Evolutionary conservation across 139 green algal species (phyloP).

Genomic region (Chlamydomonas sp.): DNA sequence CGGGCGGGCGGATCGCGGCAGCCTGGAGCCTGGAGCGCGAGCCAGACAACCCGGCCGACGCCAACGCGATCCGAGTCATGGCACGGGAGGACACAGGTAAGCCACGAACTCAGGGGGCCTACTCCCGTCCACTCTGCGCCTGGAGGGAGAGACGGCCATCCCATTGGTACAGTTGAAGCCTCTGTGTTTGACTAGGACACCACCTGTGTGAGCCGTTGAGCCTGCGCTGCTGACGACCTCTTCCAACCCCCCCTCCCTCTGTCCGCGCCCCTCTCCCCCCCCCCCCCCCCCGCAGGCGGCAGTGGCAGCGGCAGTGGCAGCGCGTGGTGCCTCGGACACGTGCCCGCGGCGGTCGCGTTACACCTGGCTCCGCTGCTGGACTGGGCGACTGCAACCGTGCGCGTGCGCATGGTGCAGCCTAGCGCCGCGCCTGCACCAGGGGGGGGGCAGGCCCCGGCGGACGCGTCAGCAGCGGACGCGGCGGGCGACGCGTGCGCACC

Average conservation of each 20-base stretch:
- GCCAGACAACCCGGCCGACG: background rate
- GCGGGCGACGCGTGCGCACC: background rate
- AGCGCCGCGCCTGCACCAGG: background rate
- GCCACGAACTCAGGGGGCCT: background rate
- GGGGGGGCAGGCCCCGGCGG: background rate
- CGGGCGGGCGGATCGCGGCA: too few species aligned
- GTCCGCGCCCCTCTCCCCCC: background rate
- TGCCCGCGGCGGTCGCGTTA: background rate
- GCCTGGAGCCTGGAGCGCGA: too few species aligned
- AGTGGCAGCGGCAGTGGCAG: background rate
- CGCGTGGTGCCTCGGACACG: constrained; percentile 1
- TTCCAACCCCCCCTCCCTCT: too few species aligned
- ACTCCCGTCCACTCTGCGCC: background rate
- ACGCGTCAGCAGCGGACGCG: background rate
- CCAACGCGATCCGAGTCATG: background rate
- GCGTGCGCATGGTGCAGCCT: background rate
- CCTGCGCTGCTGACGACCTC: too few species aligned
- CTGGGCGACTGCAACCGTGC: background rate
- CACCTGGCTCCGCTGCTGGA: constrained; percentile 9
- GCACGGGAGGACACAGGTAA: background rate
- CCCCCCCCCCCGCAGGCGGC: background rate
- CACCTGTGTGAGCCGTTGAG: too few species aligned
- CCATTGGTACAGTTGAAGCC: background rate
- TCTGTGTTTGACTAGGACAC: background rate
- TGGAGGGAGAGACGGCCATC: background rate